These are phyloP conservation scores for Nadsonia starkeyi-henricii DNA, from an alignment of 1,139 yeast genomes.

Conservation along the genomic window DNA sequence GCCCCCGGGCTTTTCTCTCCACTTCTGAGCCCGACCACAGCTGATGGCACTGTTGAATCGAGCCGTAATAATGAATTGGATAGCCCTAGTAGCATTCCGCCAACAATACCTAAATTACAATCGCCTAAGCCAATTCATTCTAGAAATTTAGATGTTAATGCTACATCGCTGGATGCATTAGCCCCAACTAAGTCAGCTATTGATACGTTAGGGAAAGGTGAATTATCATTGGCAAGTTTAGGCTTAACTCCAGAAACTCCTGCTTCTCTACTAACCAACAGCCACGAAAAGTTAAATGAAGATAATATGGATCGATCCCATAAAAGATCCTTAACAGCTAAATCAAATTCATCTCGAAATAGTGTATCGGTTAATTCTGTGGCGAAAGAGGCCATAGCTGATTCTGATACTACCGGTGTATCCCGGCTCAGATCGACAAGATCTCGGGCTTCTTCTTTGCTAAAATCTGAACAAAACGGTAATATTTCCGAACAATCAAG, in stretches of 20 bases:
- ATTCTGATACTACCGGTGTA: background rate
- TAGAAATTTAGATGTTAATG: no score
- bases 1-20: slow-evolving; percentile 5
- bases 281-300: background rate
- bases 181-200: background rate
- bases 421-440: background rate
- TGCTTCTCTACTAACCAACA: background rate
- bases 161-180: no score
- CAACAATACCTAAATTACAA: slow-evolving; percentile 5
- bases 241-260: slow-evolving; percentile 19
- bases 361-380: background rate
- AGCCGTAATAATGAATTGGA: background rate
- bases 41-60: slow-evolving; percentile 4
- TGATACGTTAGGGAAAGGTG: slow-evolving; percentile 56
- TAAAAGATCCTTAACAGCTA: background rate
- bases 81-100: background rate
- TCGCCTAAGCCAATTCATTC: background rate
- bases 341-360: background rate
- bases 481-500: background rate
- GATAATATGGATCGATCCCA: background rate
- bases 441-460: background rate
- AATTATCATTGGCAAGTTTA: slow-evolving; percentile 45
- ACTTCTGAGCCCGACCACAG: slow-evolving; percentile 1
- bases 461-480: background rate
- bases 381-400: background rate